A percentile compares a stretch with the other conserved stretches of the same genome.
phyloP scores from a whole-genome alignment of 108 stramenopile genomes.

The Conticribra weissflogii region DNA sequence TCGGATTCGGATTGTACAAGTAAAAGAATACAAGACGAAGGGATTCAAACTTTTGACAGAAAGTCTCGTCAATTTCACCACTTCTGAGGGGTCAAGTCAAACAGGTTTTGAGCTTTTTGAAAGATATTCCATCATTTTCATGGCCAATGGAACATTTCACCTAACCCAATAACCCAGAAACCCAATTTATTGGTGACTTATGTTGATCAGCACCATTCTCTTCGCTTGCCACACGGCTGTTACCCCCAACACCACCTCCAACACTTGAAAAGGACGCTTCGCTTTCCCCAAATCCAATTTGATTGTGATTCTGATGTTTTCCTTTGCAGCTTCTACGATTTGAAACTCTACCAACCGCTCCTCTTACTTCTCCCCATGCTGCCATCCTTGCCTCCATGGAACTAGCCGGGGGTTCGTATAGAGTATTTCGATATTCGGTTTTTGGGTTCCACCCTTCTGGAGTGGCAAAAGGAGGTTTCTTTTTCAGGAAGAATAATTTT shows the following conservation, averaged over 20 bases:
- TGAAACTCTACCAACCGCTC: constrained; percentile 7
- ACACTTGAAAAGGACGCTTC: constrained; percentile 24
- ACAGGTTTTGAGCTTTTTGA: too few relatives aligned
- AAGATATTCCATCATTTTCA: not conserved
- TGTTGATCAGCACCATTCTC: constrained; percentile 8
- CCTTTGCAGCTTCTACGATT: constrained; percentile 2
- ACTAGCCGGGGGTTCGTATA: constrained; percentile 33
- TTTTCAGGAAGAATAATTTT: constrained; percentile 48
- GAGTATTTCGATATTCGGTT: constrained; percentile 25
- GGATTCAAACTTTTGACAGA: too few relatives aligned
- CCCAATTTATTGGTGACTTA: constrained; percentile 30
- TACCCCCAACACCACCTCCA: not conserved
- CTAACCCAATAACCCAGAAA: constrained; percentile 22
- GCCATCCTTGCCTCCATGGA: constrained; percentile 32
- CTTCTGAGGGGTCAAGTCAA: too few relatives aligned
- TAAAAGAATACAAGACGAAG: too few relatives aligned
- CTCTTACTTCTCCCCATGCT: constrained; percentile 39
- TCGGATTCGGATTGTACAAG: too few relatives aligned
- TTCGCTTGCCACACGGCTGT: not conserved
- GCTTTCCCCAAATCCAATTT: constrained; percentile 23
- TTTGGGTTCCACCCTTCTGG: constrained; percentile 38
- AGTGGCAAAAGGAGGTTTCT: constrained; percentile 42
- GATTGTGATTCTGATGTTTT: not conserved
- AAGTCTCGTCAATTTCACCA: too few relatives aligned
- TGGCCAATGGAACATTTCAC: too few relatives aligned